These are phyloP conservation scores for Chrysopogon serrulatus DNA, from an alignment of 176 grass and related monocot genomes.

Conservation along the genomic window DNA sequence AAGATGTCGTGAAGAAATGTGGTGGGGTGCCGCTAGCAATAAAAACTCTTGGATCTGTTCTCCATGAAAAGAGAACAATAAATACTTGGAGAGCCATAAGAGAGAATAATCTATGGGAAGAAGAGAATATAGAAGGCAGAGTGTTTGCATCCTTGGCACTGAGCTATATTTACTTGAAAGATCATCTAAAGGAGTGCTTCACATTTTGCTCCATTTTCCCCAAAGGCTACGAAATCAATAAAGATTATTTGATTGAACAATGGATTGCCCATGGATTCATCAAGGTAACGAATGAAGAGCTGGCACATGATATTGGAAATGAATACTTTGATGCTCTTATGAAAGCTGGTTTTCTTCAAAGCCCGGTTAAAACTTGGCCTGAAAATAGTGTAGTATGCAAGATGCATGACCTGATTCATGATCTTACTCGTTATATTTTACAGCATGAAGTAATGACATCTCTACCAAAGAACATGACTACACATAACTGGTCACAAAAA, in stretches of 20 bases:
- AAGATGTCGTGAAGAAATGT: conserved; percentile 18
- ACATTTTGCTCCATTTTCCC: background rate
- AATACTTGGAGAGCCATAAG: conserved; percentile 5
- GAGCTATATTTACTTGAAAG: conserved; percentile 9
- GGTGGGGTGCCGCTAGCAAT: background rate
- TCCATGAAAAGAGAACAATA: background rate
- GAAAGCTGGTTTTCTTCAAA: background rate
- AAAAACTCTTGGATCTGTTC: background rate
- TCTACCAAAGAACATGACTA: background rate
- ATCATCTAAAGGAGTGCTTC: conserved; percentile 10
- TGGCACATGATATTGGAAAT: background rate
- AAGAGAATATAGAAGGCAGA: background rate
- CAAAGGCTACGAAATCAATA: background rate
- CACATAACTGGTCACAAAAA: background rate
- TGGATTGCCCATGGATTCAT: background rate
- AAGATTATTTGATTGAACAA: background rate
- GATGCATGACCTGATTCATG: background rate
- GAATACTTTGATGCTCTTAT: background rate
- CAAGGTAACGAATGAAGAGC: background rate
- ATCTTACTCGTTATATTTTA: background rate
- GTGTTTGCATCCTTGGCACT: background rate
- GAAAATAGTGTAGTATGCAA: background rate
- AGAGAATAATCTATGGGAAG: conserved; percentile 11
- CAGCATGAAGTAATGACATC: background rate
- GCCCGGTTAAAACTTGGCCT: background rate